Base-by-base conservation (phyloP, 2,329 filamentous ascomycete species). In the Clarireedia monteithiana region DNA sequence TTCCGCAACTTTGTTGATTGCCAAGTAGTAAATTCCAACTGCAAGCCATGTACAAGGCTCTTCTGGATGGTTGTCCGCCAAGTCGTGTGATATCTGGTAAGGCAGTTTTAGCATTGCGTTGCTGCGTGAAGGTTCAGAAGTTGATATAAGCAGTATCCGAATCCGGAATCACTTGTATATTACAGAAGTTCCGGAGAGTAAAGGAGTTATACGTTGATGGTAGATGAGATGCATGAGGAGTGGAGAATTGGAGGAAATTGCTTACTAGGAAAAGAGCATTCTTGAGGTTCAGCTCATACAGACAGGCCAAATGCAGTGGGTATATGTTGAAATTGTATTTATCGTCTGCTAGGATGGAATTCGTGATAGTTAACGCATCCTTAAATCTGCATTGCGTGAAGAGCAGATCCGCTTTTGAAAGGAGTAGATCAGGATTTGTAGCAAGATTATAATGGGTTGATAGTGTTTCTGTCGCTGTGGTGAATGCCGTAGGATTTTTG, bases 331-430 rank as follows among this genome's bases (percentile, higher is more conserved):
- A 94, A 70, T 95, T 94, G 74, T 95, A 91, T 67, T 90, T 88
- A 71, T 96, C 91, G 40, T 84, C 81, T 55, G 85, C 80, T 15
- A 99, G 79, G 58, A 99, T 89, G 3, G 85, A 81, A 45, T 88
- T 88, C 4, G 94, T 97, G 47, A 97, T 84, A 48, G 81, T 79
- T 17, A 97, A 77, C 7, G 92, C 91, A 67, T 96, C 88, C 56
- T 86, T 85, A 74, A 96, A 97, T 55, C 90, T 88, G 68, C 94
- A 97, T 71, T 96, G 90, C 0, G 91, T 97, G 71, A 94, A 97
- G 36, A 96, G 79, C 46, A 95, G 84, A 67, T 97, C 91, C 30
- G 94, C 94, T 61, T 89, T 86, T 2, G 94, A 88, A 39, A 97
- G 82, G 39, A 96, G 82, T 20, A 99, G 85, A 70, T 99, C 94